A percentile compares a stretch with the other conserved stretches of the same genome.
Evolutionary conservation across 192 early-diverging fungal species (phyloP).

Genomic region (Funneliformis mosseae): DNA sequence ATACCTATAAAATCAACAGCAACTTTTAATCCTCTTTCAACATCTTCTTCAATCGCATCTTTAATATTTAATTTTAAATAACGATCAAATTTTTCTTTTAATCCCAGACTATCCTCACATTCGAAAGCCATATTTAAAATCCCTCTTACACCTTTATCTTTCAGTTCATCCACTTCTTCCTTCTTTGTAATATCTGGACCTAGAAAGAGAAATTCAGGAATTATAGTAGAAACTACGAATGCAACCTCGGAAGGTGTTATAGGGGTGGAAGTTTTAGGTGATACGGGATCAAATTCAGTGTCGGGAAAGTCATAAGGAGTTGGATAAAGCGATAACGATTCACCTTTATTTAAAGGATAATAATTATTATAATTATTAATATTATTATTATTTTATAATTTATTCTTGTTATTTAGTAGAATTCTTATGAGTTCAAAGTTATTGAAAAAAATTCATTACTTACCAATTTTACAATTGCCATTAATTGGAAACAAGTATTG

Average conservation of each 20-base stretch:
- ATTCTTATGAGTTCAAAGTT: background rate
- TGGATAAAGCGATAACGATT: background rate
- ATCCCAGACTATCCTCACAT: conserved; percentile 54
- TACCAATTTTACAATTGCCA: background rate
- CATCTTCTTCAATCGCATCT: conserved; percentile 70
- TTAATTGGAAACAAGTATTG: conserved; percentile 19
- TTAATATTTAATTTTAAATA: conserved; percentile 57
- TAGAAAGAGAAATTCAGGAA: conserved; percentile 64
- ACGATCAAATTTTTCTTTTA: conserved; percentile 41
- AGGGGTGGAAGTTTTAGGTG: conserved; percentile 24
- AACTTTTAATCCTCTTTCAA: conserved; percentile 56
- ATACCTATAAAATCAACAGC: conserved; percentile 73
- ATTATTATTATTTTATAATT: too few relatives aligned
- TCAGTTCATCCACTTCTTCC: conserved; percentile 55
- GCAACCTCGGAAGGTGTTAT: conserved; percentile 37
- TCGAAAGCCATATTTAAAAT: conserved; percentile 81
- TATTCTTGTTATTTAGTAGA: too few relatives aligned
- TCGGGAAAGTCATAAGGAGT: background rate
- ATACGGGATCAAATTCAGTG: conserved; percentile 12
- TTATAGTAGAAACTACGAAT: conserved; percentile 58
- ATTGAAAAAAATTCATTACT: background rate
- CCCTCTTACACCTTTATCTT: conserved; percentile 60
- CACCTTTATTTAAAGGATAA: background rate
- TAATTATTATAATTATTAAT: background rate
- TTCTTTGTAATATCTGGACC: conserved; percentile 65